A percentile compares a stretch with the other conserved stretches of the same genome.
Evolutionary conservation across 257 asterid genomes (phyloP).

Genomic region (Solanum piurae): DNA sequence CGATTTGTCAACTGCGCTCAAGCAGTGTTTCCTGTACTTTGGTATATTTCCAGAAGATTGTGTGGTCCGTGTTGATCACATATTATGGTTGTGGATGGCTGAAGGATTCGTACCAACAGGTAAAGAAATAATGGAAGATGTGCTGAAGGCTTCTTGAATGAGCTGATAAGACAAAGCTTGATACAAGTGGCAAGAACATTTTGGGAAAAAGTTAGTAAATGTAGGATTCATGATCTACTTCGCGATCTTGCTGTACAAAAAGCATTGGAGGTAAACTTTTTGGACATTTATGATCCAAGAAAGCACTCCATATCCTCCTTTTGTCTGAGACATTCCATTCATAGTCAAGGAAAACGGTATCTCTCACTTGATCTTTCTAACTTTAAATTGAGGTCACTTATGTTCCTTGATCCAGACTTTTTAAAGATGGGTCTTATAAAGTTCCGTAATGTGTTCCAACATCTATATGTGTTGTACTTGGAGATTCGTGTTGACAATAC

Average conservation of each 20-base stretch:
- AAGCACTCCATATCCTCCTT: not conserved
- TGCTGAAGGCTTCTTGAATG: not conserved
- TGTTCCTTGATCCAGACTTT: not conserved
- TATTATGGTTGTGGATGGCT: too few relatives aligned
- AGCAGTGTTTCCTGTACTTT: too few relatives aligned
- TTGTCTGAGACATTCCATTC: not conserved
- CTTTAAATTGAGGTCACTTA: not conserved
- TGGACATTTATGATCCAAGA: not conserved
- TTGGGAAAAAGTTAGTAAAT: not conserved
- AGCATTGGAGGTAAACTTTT: not conserved
- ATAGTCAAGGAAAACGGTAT: not conserved
- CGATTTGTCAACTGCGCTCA: too few relatives aligned
- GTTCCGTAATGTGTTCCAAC: not conserved
- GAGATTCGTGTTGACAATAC: rapidly evolving
- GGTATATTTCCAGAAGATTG: too few relatives aligned
- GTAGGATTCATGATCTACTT: not conserved
- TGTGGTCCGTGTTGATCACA: too few relatives aligned
- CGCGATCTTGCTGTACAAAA: not conserved
- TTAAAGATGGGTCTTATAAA: not conserved
- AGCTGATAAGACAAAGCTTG: not conserved
- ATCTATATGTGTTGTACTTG: not conserved
- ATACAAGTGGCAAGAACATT: not conserved
- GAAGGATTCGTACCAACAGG: too few relatives aligned
- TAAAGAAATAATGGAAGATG: too few relatives aligned
- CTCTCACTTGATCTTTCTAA: not conserved